Evolutionary conservation across 768 basidiomycete genomes (phyloP).

Genomic region (Pisolithus tinctorius): DNA sequence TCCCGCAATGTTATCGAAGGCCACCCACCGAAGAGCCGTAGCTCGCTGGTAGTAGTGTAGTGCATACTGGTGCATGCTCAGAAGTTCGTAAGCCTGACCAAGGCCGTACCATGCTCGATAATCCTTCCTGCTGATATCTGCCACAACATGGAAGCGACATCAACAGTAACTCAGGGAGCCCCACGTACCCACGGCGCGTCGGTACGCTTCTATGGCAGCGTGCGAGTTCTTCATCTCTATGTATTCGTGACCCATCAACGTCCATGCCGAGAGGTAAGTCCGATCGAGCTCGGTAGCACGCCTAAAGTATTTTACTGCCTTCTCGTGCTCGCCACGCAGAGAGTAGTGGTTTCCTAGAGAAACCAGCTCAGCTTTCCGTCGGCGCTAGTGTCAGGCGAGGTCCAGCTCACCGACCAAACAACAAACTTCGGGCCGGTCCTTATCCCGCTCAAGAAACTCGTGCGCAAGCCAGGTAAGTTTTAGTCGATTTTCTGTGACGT

Average conservation of each 20-base stretch:
- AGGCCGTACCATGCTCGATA: conserved; percentile 98
- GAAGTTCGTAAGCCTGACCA: conserved; percentile 93
- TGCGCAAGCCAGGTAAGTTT: conserved; percentile 90
- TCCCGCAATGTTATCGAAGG: neutral
- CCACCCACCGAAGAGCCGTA: conserved; percentile 75
- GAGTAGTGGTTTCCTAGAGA: conserved; percentile 93
- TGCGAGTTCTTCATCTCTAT: conserved; percentile 99
- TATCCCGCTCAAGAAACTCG: conserved; percentile 82
- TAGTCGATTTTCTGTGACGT: conserved; percentile 84
- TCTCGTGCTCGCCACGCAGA: conserved; percentile 86
- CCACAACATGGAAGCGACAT: neutral
- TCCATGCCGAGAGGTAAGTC: conserved; percentile 96
- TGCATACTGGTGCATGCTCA: conserved; percentile 96
- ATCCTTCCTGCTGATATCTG: conserved; percentile 95
- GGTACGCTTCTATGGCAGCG: conserved; percentile 96
- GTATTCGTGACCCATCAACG: conserved; percentile 97
- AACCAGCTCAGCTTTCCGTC: neutral
- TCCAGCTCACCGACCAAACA: conserved; percentile 77
- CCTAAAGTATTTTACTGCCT: conserved; percentile 92
- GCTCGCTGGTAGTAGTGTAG: conserved; percentile 96
- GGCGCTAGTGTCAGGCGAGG: neutral
- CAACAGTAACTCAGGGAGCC: neutral
- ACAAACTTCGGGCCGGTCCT: conserved; percentile 93
- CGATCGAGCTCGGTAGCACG: conserved; percentile 93
- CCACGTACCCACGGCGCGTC: conserved; percentile 85